Evolutionary conservation across 2,329 filamentous ascomycete species (phyloP).

Genomic region (Penicillium sp.): DNA sequence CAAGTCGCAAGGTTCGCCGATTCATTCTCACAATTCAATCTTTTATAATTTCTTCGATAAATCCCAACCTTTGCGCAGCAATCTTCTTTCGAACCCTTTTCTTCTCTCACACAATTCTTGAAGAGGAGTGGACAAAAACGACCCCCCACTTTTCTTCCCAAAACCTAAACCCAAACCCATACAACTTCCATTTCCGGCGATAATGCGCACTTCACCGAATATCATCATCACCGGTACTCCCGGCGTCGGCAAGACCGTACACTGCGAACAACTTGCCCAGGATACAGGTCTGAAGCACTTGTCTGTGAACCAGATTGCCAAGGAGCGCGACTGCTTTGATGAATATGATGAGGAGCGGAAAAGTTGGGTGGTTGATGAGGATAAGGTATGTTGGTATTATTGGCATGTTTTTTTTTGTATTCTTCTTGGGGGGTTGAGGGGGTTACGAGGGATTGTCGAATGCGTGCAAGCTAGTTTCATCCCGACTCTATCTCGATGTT

Average conservation of each 20-base stretch:
- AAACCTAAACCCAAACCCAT: background rate
- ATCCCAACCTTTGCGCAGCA: too few species aligned
- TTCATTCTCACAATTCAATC: too few species aligned
- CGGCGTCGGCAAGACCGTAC: conserved; percentile 91
- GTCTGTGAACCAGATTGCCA: conserved; percentile 84
- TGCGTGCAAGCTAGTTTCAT: too few species aligned
- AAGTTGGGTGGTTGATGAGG: conserved; percentile 92
- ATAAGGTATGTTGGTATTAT: conserved; percentile 58
- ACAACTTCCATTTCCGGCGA: conserved; percentile 2
- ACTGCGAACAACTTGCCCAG: conserved; percentile 74
- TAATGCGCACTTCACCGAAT: conserved; percentile 58
- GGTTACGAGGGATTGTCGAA: too few species aligned
- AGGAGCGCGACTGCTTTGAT: conserved; percentile 80
- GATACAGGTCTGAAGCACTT: conserved; percentile 74
- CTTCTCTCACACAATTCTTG: background rate
- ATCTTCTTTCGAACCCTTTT: background rate
- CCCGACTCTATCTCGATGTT: too few species aligned
- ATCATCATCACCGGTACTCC: conserved; percentile 94
- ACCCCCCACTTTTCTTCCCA: background rate
- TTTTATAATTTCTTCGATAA: too few species aligned
- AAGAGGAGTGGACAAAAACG: too few species aligned
- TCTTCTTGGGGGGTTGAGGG: too few species aligned
- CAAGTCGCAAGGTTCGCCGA: background rate
- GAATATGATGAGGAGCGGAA: conserved; percentile 79
- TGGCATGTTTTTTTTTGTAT: background rate